Evolutionary conservation across 805 yeast species (phyloP), one percentile per base, ranked within the genome.

Genomic region (Cyberlindnera veronae): DNA sequence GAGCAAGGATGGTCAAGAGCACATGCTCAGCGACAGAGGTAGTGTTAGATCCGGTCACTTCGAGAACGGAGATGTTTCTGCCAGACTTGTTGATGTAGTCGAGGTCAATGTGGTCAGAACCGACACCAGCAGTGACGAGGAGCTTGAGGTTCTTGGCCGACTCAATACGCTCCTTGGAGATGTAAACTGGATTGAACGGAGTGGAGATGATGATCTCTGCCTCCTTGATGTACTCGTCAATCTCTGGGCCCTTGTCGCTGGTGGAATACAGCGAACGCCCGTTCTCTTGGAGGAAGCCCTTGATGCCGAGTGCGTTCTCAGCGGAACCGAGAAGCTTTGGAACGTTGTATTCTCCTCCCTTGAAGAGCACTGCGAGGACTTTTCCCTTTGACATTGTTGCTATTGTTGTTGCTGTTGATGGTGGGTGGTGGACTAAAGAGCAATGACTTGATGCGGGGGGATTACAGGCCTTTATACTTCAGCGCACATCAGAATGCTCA

Each of bases 11-110:
- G 34, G 86, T 79, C 82, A 84, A 77, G 35, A 84, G 60, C 32
- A 76, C 90, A 55, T 84, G 91, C 63, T 84, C 93, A 13, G 93
- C 91, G 34, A 84, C 93, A 13, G 89, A 80, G 17, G 72, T 74
- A 35, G 84, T 89, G 59, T 84, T 84, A 38, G 89, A 81, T 6
- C 93, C 91, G 20, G 95, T 84, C 39, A 84, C 93, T 64, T 84
- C 93, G 36, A 79, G 68, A 15, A 84, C 93, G 14, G 83, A 71
- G 55, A 84, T 76, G 46, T 76, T 73, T 44, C 68, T 67, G 49
- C 75, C 79, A 51, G 79, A 76, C 49, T 86, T 79, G 51, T 65
- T 60, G 53, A 67, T 67, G 52, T 84, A 84, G 50, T 72, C 72
- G 53, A 84, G 70, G 56, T 84, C 91, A 47, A 84, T 71, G 63